Conservation (phyloP, 2,329 filamentous ascomycete species). For the Rosellinia necatrix region DNA sequence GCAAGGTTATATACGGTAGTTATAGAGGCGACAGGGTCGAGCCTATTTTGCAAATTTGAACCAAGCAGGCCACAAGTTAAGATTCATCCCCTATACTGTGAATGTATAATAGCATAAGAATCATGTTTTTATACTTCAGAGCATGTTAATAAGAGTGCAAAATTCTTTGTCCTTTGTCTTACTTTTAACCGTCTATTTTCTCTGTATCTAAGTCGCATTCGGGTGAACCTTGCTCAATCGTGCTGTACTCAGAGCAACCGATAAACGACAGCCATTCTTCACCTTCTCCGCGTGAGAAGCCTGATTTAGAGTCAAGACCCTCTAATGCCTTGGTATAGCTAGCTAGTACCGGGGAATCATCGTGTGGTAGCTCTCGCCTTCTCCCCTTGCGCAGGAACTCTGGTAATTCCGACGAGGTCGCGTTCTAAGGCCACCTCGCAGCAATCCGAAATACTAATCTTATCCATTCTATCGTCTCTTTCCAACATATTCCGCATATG, state of each 20-base stretch:
- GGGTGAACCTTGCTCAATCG: background rate
- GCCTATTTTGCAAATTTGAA: background rate
- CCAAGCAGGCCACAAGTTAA: background rate
- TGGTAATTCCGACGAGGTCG: conserved; percentile 17
- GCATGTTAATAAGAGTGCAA: background rate
- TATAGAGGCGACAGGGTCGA: conserved; percentile 8
- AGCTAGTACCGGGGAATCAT: background rate
- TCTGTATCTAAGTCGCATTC: conserved; percentile 2
- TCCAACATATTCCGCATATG: conserved; percentile 25
- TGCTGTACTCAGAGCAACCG: conserved; percentile 2
- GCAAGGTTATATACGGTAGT: conserved; percentile 15
- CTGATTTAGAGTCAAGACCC: background rate
- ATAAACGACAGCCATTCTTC: conserved; percentile 24
- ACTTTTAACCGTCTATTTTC: conserved; percentile 12
- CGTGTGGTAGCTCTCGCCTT: background rate
- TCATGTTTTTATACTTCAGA: background rate
- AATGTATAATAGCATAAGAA: background rate
- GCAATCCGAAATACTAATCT: background rate
- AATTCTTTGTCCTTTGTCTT: too few relatives aligned
- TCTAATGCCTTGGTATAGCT: background rate
- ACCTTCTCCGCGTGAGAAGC: background rate
- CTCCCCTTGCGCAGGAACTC: conserved; percentile 24
- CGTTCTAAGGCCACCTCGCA: conserved; percentile 6
- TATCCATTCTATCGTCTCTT: conserved; percentile 14
- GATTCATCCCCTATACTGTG: background rate